Evolutionary conservation across 228 moss, liverwort and hornwort species (phyloP).

Genomic region (Sphagnum magellanicum): DNA sequence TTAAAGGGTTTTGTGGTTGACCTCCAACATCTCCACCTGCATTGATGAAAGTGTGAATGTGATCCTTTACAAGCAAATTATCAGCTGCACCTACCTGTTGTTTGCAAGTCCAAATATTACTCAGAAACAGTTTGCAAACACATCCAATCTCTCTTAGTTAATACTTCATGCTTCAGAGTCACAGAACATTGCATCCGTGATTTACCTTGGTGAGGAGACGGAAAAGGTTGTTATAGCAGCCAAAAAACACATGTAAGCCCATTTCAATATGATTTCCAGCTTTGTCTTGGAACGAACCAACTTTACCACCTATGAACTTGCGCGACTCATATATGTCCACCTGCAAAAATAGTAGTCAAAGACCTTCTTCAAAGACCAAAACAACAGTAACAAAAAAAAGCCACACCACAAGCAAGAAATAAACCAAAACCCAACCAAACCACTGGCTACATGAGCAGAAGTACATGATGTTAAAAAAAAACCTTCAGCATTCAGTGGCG

Average conservation of each 20-base stretch:
- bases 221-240: slow-evolving; percentile 95
- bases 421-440: neutral
- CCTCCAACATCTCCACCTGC: slow-evolving; percentile 82
- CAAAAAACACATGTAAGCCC: slow-evolving; percentile 96
- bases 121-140: too few species aligned
- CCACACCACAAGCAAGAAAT: neutral
- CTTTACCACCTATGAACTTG: slow-evolving; percentile 89
- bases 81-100: slow-evolving; percentile 74
- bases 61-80: slow-evolving; percentile 83
- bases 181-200: neutral
- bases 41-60: slow-evolving; percentile 90
- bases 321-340: slow-evolving; percentile 93
- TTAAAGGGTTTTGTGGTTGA: slow-evolving; percentile 10
- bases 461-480: too few species aligned
- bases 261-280: slow-evolving; percentile 92
- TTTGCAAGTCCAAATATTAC: neutral
- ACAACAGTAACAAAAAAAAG: too few species aligned
- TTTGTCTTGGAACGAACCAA: slow-evolving; percentile 81
- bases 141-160: too few species aligned
- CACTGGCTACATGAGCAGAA: too few species aligned
- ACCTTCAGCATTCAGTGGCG: too few species aligned
- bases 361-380: too few species aligned
- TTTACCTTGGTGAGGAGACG: slow-evolving; percentile 79
- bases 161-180: neutral
- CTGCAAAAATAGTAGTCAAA: slow-evolving; percentile 17